Evolutionary conservation across 2,329 filamentous ascomycete genomes (phyloP).

Genomic region (Monosporascus sp.): DNA sequence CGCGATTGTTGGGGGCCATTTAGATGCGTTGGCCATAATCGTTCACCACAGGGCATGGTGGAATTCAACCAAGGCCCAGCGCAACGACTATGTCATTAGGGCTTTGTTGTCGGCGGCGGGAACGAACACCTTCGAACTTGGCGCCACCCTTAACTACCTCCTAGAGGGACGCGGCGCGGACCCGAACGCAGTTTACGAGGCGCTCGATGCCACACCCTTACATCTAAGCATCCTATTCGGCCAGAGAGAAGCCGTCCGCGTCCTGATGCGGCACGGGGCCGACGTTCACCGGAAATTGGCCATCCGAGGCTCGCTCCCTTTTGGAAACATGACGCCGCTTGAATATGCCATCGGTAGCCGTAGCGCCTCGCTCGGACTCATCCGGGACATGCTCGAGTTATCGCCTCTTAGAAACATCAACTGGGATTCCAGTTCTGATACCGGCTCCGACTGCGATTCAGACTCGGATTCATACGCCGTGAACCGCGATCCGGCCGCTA

Average conservation of each 20-base stretch:
- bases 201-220: background rate
- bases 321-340: slow-evolving; percentile 12
- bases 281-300: slow-evolving; percentile 10
- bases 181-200: background rate
- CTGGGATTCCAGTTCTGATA: background rate
- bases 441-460: background rate
- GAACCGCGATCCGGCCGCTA: background rate
- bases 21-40: background rate
- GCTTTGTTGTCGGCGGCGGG: background rate
- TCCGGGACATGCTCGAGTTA: slow-evolving; percentile 1
- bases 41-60: background rate
- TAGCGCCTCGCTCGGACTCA: slow-evolving; percentile 1
- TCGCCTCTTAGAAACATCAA: background rate
- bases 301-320: background rate
- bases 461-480: background rate
- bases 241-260: background rate
- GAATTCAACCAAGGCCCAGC: background rate
- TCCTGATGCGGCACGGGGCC: background rate
- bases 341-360: slow-evolving; percentile 12
- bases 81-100: background rate
- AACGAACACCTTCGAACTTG: background rate
- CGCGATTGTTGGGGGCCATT: background rate
- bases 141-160: background rate
- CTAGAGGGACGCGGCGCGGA: background rate
- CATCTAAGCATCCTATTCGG: background rate